Base-by-base conservation (phyloP, 169 alveolate species). In the Plasmodium gonderi region DNA sequence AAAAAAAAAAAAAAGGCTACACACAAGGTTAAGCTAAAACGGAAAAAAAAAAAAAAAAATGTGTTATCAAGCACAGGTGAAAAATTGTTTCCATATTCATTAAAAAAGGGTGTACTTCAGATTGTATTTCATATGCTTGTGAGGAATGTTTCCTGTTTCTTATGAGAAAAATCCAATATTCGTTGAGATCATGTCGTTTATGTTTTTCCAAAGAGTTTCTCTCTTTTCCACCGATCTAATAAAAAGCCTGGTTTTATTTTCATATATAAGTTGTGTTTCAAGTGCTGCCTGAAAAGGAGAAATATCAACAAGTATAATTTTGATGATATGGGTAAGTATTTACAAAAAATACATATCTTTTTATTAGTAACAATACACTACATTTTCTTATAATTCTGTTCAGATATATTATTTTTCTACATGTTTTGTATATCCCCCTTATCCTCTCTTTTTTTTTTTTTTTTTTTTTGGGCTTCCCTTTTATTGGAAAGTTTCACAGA, bases 111-210 rank as follows among this genome's bases (percentile, higher is more conserved):
- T 29, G 8, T 36, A 60, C 72, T 2, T 60, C 17, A 17, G 20
- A 29, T 23, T 36, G 0, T 60, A n/a, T n/a, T n/a, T n/a, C n/a
- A n/a, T 68, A 29, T 68, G 17, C 40, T n/a, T 31, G 26, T 31
- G 23, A 5, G 68, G 1, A n/a, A 0, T 64, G 38, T 44, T 26
- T 14, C 3, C 49, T 4, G 29, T 29, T 44, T 31, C 1, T 80
- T 80, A 54, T 17, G 78, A 80, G 29, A 83, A 83, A 36, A 83
- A 83, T 33, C 40, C 64, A 1, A 83, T 83, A 60, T 83, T 83
- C 17, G 92, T 83, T 9, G 92, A 29, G 42, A 83, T 40, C 83
- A 83, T 83, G 44, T 83, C 92, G 74, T 83, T 83, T 69, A 83
- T 83, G 45, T 49, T 74, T 72, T 83, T 69, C 92, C 92, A 83